These are phyloP conservation scores for Hanseniaspora occidentalis DNA, from an alignment of 805 yeast species.

Conservation along the genomic window DNA sequence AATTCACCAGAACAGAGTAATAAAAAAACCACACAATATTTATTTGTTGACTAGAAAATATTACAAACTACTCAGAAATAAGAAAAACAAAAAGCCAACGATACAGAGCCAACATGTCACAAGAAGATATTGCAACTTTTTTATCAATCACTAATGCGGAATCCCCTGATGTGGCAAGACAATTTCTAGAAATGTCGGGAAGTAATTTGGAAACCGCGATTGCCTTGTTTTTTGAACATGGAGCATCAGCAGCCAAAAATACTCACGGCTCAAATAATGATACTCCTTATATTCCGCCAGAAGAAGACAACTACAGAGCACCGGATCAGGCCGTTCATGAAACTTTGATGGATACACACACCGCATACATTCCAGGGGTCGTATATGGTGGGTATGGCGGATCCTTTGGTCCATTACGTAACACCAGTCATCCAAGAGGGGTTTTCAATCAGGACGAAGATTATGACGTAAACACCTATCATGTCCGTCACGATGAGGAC, in stretches of 20 bases:
- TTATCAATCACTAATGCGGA: slow-evolving; percentile 71
- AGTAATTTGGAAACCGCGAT: slow-evolving; percentile 75
- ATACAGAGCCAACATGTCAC: slow-evolving; percentile 17
- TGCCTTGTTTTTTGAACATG: slow-evolving; percentile 65
- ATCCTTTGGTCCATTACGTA: slow-evolving; percentile 15
- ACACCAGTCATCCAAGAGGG: slow-evolving; percentile 24
- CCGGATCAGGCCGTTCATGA: slow-evolving; percentile 62
- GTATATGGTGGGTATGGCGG: slow-evolving; percentile 30
- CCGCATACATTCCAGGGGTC: slow-evolving; percentile 18
- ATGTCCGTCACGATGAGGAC: slow-evolving; percentile 26
- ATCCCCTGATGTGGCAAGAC: slow-evolving; percentile 56
- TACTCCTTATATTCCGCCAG: slow-evolving; percentile 10
- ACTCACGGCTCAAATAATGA: slow-evolving; percentile 3
- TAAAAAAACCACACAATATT: too few relatives aligned
- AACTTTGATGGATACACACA: slow-evolving; percentile 44
- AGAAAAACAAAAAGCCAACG: background rate
- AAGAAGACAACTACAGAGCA: slow-evolving; percentile 49
- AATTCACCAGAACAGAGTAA: too few relatives aligned
- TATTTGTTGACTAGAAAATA: background rate
- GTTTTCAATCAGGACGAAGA: slow-evolving; percentile 29
- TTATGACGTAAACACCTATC: slow-evolving; percentile 27
- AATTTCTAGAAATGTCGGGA: slow-evolving; percentile 68
- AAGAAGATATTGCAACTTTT: slow-evolving; percentile 54
- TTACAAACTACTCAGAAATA: background rate
- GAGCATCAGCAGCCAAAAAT: slow-evolving; percentile 21